Evolutionary conservation across 257 asterid species (phyloP), one percentile per base, ranked within the genome.

Genomic region (Primulina tabacum): DNA sequence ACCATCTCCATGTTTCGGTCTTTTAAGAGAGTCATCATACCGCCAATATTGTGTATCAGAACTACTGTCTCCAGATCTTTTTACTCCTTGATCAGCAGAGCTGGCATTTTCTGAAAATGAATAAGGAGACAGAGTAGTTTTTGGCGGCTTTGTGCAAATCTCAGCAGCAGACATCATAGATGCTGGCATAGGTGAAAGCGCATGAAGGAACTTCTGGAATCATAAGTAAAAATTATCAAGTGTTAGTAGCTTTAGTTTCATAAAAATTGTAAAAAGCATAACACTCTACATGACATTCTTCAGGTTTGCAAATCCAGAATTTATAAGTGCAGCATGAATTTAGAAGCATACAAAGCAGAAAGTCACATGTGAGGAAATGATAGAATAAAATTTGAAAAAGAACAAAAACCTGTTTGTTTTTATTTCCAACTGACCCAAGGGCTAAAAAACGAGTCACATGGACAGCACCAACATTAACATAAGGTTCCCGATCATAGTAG

Each of bases 381-480:
- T 12, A 70, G 32, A 74, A 56, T 34, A 61, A 20, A 35, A 57
- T n/a, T 20, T 28, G 65, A 72, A 72, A 57, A 75, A 26, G 59
- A 63, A 28, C 5, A 37, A 35, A 50, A 35, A 90, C 99, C 99
- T 93, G 96, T 77, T 93, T 93, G 40, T 87, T 90, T 87, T 87
- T 93, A 80, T 90, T 93, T 78, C 99, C 99, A 72, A 93, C 97
- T 18, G 88, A 77, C 79, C 92, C 96, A 73, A 93, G 90, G 81
- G 96, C 97, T 71, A 93, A 73, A 78, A 93, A 93, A 74, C 99
- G 99, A 67, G 99, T 93, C 79, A 86, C 90, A 26, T 90, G 96
- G 62, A 72, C 82, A 74, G 90, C 96, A 81, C 84, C 88, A 50
- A 40, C 60, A 73, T 93, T 93, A 58, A 74, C 78, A 84, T 93